Evolutionary conservation across 2,329 filamentous ascomycete genomes (phyloP).

Genomic region (Sclerotinia sclerotiorum): DNA sequence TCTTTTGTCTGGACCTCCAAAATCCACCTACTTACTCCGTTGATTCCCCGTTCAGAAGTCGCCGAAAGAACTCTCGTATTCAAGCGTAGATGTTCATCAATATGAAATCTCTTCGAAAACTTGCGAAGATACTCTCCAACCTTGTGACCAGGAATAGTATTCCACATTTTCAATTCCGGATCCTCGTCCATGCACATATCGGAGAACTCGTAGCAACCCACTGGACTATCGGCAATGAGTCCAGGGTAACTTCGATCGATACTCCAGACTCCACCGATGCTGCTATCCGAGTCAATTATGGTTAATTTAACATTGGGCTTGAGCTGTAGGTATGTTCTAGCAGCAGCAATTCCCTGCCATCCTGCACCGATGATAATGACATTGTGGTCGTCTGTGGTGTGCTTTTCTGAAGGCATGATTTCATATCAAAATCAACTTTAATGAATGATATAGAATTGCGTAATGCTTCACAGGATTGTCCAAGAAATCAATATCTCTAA

Average conservation of each 20-base stretch:
- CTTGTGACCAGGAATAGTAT: conserved; percentile 20
- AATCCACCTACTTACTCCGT: conserved; percentile 13
- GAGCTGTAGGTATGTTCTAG: conserved; percentile 59
- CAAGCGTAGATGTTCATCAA: conserved; percentile 21
- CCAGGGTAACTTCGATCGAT: conserved; percentile 64
- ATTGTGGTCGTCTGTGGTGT: not conserved
- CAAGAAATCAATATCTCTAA: not conserved
- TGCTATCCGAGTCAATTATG: conserved; percentile 57
- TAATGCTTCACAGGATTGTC: not conserved
- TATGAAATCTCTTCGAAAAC: conserved; percentile 26
- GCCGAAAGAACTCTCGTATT: conserved; percentile 46
- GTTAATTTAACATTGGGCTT: conserved; percentile 55
- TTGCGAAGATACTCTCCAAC: conserved; percentile 29
- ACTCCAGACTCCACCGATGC: conserved; percentile 68
- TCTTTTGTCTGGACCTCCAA: conserved; percentile 18
- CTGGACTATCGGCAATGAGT: conserved; percentile 70
- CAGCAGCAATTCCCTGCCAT: conserved; percentile 56
- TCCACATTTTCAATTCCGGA: conserved; percentile 20
- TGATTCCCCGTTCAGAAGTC: not conserved
- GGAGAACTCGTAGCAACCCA: conserved; percentile 69
- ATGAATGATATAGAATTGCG: not conserved
- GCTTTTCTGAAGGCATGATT: conserved; percentile 4
- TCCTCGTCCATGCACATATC: conserved; percentile 57
- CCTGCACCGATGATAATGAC: conserved; percentile 40
- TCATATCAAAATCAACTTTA: not conserved